Evolutionary conservation across 768 basidiomycete species (phyloP), one percentile per base, ranked within the genome.

Genomic region (Tremella fuciformis): DNA sequence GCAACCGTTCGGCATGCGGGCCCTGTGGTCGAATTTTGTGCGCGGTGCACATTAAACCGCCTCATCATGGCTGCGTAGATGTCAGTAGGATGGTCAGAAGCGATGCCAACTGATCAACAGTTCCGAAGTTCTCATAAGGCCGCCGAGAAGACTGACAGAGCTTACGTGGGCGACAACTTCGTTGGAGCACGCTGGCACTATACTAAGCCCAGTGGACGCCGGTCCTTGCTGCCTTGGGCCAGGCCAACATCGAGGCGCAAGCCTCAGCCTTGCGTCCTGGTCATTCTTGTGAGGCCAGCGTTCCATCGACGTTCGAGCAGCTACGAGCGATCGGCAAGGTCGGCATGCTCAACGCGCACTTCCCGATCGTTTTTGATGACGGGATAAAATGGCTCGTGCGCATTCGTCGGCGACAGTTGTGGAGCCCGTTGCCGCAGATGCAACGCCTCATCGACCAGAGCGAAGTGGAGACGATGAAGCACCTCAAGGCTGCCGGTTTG

Each of bases 401-500:
- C 13, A 21, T 51, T 40, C 49, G 57, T 15, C 37, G 25, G 18
- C 26, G 44, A 29, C 9, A 25, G 18, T 15, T 50, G 13, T 16
- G 29, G 13, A 13, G 18, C 19, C 41, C 46, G 16, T 34, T 29
- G 19, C 46, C 16, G 6, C 26, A 19, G 15, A 38, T 55, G n/a
- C 18, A 24, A 15, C 25, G 40, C n/a, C 16, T 38, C 15, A 50
- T 19, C 19, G 34, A 49, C n/a, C 25, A 16, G 11, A 57, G 55
- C 41, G 55, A 57, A 38, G 46, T 57, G 16, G 46, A 49, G 37
- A 57, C 55, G 48, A 49, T 57, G 55, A 39, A 46, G 34, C 41
- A n/a, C 3, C 24, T 55, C 18, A 22, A 44, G 25, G 15, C 16
- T 8, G 24, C 34, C 34, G 42, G 25, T n/a, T 40, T 26, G 13